phyloP scores from a whole-genome alignment of 2,329 filamentous ascomycete species.

The Alternaria consortialis region DNA sequence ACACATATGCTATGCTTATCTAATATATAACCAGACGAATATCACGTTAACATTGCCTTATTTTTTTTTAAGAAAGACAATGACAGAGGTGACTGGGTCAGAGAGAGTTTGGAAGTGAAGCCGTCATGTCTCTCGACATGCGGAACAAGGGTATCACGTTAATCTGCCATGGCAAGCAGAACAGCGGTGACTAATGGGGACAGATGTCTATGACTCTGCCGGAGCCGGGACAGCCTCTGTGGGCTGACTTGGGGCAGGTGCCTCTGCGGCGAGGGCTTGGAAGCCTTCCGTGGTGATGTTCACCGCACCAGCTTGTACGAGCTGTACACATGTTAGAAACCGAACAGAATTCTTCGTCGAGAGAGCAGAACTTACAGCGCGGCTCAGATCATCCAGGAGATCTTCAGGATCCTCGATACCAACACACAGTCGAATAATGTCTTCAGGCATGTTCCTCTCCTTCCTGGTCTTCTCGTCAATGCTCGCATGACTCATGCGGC shows the following conservation, averaged over 20 bases:
- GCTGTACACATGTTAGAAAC: constrained; percentile 45
- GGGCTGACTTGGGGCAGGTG: constrained; percentile 5
- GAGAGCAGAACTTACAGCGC: constrained; percentile 73
- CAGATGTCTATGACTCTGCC: constrained; percentile 17
- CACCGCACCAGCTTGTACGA: constrained; percentile 94
- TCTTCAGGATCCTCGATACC: constrained; percentile 95
- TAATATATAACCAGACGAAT: constrained; percentile 17
- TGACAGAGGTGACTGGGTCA: constrained; percentile 52
- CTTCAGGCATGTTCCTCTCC: constrained; percentile 83
- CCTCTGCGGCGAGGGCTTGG: constrained; percentile 61
- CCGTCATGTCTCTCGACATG: constrained; percentile 7
- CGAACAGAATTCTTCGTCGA: neutral
- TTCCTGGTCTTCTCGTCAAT: constrained; percentile 91
- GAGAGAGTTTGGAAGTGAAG: constrained; percentile 42
- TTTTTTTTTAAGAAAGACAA: neutral
- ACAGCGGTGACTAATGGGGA: constrained; percentile 47
- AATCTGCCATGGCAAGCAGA: constrained; percentile 34
- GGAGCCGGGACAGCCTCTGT: constrained; percentile 24
- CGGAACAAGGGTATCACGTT: constrained; percentile 45
- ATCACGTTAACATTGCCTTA: constrained; percentile 50
- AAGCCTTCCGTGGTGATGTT: constrained; percentile 86
- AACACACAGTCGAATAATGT: constrained; percentile 93
- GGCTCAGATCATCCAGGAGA: constrained; percentile 88
- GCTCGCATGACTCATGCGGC: constrained; percentile 98
- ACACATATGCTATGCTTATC: constrained; percentile 5